A percentile compares a stretch with the other conserved stretches of the same genome.
Evolutionary conservation across 805 yeast genomes (phyloP).

Genomic region (Metschnikowia noctiluminum): DNA sequence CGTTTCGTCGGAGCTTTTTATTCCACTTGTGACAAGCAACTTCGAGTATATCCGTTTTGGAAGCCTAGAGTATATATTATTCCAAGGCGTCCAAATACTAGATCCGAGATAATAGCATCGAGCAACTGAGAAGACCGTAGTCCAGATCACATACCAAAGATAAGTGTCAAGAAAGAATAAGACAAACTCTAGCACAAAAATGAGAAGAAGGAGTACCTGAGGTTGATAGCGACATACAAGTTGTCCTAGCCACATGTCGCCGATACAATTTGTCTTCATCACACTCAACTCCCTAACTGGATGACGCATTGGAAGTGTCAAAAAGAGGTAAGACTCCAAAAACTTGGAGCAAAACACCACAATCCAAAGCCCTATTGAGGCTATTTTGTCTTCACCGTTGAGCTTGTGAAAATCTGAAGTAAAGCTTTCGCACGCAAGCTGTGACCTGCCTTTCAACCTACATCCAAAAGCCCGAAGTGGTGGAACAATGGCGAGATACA

Average conservation of each 20-base stretch:
- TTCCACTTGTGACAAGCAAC: conserved; percentile 35
- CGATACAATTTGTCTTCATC: conserved; percentile 56
- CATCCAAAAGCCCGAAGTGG: conserved; percentile 50
- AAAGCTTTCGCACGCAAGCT: conserved; percentile 39
- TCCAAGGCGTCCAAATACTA: conserved; percentile 88
- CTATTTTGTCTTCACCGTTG: conserved; percentile 49
- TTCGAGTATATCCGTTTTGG: conserved; percentile 77
- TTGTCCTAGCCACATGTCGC: conserved; percentile 55
- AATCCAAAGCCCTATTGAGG: conserved; percentile 69
- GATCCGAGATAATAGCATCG: conserved; percentile 72
- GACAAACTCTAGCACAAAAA: conserved; percentile 59
- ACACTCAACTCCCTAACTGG: conserved; percentile 67
- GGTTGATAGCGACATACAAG: conserved; percentile 57
- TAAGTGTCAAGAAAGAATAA: conserved; percentile 79
- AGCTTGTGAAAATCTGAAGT: conserved; percentile 57
- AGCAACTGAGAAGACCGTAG: conserved; percentile 67
- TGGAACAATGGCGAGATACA: conserved; percentile 62
- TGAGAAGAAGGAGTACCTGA: conserved; percentile 47
- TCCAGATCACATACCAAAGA: conserved; percentile 82
- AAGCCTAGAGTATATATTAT: conserved; percentile 68
- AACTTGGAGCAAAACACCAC: conserved; percentile 66
- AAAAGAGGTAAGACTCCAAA: conserved; percentile 87
- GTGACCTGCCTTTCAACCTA: conserved; percentile 31
- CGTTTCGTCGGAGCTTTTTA: conserved; percentile 35
- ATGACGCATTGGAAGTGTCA: conserved; percentile 80